Evolutionary conservation across 176 grass and related monocot species (phyloP), one percentile per base, ranked within the genome.

Genomic region (Typha latifolia): DNA sequence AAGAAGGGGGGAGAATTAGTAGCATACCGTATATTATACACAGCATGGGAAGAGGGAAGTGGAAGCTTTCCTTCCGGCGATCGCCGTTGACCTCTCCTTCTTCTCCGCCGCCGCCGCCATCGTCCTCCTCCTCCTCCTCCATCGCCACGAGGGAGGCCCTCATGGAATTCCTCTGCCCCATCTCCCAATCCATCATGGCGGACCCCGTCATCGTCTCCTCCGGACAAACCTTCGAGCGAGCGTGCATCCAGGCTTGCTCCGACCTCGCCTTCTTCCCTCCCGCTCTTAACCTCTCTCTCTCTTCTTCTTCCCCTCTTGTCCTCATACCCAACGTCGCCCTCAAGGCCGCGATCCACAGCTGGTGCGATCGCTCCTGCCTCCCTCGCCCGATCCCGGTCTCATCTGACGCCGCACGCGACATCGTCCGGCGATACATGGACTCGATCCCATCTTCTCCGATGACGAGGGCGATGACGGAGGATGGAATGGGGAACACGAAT

Each of bases 221-320:
- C 0, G 88, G 93, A 2, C 80, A 91, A 62, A 86, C 80, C 75
- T 84, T 91, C 78, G 93, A 96, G 93, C 93, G 93, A 59, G 73
- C 84, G 16, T 89, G 88, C 78, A 86, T 96, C 77, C 88, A 89
- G 75, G 93, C 93, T 22, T 91, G 93, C 72, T 73, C 70, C n/a
- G 85, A 62, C 50, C 78, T 97, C 48, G 79, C 76, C 69, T 84
- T 86, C 73, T 79, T 73, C 63, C 93, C 85, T 11, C 75, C 88
- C 1, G 48, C 64, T 13, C 74, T 89, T 69, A 63, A 70, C 70
- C 63, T 49, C 13, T 48, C 84, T 9, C 48, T 12, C 57, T 67
- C 52, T 29, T 23, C 77, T 0, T 32, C 79, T 8, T 66, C 80
- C 23, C 83, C 80, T 1, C 81, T 89, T 32, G 49, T 87, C 49